Evolutionary conservation across 768 basidiomycete genomes (phyloP).

Genomic region (Boletus rufocinnamomeus): DNA sequence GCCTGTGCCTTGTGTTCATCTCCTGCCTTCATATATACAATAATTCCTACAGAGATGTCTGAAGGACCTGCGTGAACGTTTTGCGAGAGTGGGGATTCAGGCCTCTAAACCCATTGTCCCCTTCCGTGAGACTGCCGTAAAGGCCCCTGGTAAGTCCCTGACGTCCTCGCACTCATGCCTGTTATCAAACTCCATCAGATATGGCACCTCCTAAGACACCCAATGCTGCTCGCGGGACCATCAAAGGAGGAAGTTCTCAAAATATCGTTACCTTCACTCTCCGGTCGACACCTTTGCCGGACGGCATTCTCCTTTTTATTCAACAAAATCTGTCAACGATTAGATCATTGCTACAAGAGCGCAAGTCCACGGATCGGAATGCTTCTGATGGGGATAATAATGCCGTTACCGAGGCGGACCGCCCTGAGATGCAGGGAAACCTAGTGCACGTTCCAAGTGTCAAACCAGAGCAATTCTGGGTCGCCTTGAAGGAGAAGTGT

Average conservation of each 20-base stretch:
- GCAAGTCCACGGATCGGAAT: slow-evolving; percentile 40
- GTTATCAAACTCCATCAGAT: slow-evolving; percentile 48
- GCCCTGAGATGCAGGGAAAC: slow-evolving; percentile 54
- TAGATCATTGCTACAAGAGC: slow-evolving; percentile 58
- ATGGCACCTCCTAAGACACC: slow-evolving; percentile 83
- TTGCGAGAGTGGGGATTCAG: slow-evolving; percentile 91
- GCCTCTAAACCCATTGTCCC: slow-evolving; percentile 96
- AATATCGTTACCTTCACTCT: slow-evolving; percentile 80
- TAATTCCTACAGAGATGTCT: slow-evolving; percentile 72
- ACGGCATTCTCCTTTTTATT: slow-evolving; percentile 72
- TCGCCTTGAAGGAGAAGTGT: slow-evolving; percentile 61
- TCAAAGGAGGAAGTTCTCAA: slow-evolving; percentile 66
- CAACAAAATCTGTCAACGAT: slow-evolving; percentile 68
- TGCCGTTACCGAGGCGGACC: slow-evolving; percentile 37
- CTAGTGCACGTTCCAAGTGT: slow-evolving; percentile 64
- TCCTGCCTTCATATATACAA: background rate
- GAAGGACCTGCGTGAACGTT: slow-evolving; percentile 94
- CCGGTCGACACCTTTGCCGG: slow-evolving; percentile 79
- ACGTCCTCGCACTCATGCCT: background rate
- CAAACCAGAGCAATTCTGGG: slow-evolving; percentile 80
- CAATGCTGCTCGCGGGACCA: slow-evolving; percentile 73
- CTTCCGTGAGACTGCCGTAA: slow-evolving; percentile 93
- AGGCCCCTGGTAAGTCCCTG: slow-evolving; percentile 57
- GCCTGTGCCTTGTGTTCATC: slow-evolving; percentile 23
- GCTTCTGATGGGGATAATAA: slow-evolving; percentile 10